Evolutionary conservation across 2,329 filamentous ascomycete species (phyloP).

Genomic region (Claviceps paspali): DNA sequence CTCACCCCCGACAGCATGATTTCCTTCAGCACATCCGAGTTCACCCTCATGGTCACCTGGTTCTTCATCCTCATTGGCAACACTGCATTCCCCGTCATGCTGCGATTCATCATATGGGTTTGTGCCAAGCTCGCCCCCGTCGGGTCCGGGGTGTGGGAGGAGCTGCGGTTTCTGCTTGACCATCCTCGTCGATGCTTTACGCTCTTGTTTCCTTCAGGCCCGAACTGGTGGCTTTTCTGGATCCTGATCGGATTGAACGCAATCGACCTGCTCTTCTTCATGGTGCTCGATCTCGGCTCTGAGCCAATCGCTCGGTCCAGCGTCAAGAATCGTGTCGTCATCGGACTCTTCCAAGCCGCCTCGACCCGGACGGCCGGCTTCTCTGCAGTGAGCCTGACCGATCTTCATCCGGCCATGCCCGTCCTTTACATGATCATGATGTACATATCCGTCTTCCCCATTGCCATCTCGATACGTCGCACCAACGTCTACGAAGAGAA

Average conservation of each 20-base stretch:
- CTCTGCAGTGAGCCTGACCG: slow-evolving; percentile 59
- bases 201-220: slow-evolving; percentile 72
- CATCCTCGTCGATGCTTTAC: slow-evolving; percentile 96
- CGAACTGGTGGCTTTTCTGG: slow-evolving; percentile 92
- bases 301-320: slow-evolving; percentile 52
- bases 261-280: slow-evolving; percentile 78
- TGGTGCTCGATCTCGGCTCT: slow-evolving; percentile 75
- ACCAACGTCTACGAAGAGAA: slow-evolving; percentile 96
- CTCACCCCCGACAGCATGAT: slow-evolving; percentile 89
- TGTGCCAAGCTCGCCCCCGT: slow-evolving; percentile 50
- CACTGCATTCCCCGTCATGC: slow-evolving; percentile 87
- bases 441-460: slow-evolving; percentile 96
- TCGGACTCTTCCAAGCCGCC: slow-evolving; percentile 80
- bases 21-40: slow-evolving; percentile 65
- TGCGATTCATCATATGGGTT: slow-evolving; percentile 84
- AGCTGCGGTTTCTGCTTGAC: slow-evolving; percentile 78
- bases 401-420: slow-evolving; percentile 78
- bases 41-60: slow-evolving; percentile 60
- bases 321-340: slow-evolving; percentile 60
- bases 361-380: slow-evolving; percentile 88
- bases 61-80: slow-evolving; percentile 92
- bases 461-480: slow-evolving; percentile 83
- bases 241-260: slow-evolving; percentile 71
- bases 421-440: slow-evolving; percentile 97
- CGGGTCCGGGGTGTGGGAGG: slow-evolving; percentile 66